A percentile compares a stretch with the other conserved stretches of the same genome.
Evolutionary conservation across 306 rosid species (phyloP).

Genomic region (Phaseolus lunatus): DNA sequence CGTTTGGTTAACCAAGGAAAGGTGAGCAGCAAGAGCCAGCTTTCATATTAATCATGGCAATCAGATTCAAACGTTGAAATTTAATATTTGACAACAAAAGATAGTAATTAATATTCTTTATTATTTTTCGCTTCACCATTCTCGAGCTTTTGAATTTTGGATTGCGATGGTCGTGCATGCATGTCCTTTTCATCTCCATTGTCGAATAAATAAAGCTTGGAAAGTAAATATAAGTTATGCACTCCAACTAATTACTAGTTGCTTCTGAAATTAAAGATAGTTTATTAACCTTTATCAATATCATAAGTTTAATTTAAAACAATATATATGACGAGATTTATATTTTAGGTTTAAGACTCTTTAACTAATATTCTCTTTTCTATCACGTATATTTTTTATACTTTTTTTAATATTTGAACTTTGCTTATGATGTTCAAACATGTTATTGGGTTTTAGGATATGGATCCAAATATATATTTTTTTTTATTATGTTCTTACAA

Average conservation of each 20-base stretch:
- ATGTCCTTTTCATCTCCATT: conserved; percentile 20
- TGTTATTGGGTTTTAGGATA: no score
- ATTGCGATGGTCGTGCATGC: conserved; percentile 34
- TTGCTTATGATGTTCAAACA: no score
- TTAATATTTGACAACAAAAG: not conserved
- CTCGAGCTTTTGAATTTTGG: conserved; percentile 13
- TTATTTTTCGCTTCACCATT: conserved; percentile 8
- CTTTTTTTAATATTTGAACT: no score
- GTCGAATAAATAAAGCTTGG: not conserved
- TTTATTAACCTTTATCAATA: no score
- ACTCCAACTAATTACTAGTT: conserved; percentile 34
- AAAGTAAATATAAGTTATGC: not conserved
- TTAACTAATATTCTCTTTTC: no score
- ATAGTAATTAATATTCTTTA: not conserved
- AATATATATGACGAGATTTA: no score
- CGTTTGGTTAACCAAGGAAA: conserved; percentile 5
- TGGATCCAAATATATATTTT: no score
- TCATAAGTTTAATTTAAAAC: no score
- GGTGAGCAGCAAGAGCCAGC: not conserved
- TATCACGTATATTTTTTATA: no score
- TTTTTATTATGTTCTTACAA: no score
- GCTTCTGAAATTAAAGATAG: no score
- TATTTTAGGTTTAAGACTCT: no score
- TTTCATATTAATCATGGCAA: not conserved
- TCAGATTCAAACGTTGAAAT: not conserved